These are phyloP conservation scores for Sodiomyces alkalinus DNA, from an alignment of 2,329 filamentous ascomycete genomes.

Conservation along the genomic window DNA sequence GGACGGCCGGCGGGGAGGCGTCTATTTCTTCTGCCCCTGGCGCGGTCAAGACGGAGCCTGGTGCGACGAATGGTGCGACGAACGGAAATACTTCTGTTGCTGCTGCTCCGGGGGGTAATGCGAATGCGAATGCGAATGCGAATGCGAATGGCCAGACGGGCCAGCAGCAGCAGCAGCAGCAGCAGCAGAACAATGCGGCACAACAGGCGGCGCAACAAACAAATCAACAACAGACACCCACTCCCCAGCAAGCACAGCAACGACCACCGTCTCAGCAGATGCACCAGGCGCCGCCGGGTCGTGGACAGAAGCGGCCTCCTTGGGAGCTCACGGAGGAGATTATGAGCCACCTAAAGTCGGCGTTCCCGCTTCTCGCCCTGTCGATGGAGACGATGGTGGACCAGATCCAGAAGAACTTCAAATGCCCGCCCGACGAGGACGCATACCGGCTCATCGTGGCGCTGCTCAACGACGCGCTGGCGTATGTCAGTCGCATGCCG, in stretches of 20 bases:
- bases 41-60: conserved; percentile 30
- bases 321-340: conserved; percentile 97
- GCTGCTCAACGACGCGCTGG: conserved; percentile 84
- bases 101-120: background rate
- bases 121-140: too few species aligned
- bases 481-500: conserved; percentile 81
- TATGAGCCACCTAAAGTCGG: conserved; percentile 88
- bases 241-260: conserved; percentile 10
- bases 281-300: conserved; percentile 13
- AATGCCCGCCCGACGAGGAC: conserved; percentile 95
- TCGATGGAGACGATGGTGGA: conserved; percentile 99
- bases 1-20: conserved; percentile 33
- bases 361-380: conserved; percentile 84
- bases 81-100: conserved; percentile 8
- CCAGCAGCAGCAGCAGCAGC: conserved; percentile 10
- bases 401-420: conserved; percentile 98
- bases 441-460: conserved; percentile 96
- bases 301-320: conserved; percentile 55
- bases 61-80: conserved; percentile 15
- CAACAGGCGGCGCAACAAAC: too few species aligned
- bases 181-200: conserved; percentile 4
- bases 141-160: conserved; percentile 1
- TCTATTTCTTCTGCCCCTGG: too few species aligned
- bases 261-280: conserved; percentile 5
- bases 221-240: too few species aligned